Percentiles rank a stretch among this genome's conserved stretches.
These are phyloP conservation scores for Podaxis pistillaris DNA, from an alignment of 768 basidiomycete genomes.

Conservation along the genomic window DNA sequence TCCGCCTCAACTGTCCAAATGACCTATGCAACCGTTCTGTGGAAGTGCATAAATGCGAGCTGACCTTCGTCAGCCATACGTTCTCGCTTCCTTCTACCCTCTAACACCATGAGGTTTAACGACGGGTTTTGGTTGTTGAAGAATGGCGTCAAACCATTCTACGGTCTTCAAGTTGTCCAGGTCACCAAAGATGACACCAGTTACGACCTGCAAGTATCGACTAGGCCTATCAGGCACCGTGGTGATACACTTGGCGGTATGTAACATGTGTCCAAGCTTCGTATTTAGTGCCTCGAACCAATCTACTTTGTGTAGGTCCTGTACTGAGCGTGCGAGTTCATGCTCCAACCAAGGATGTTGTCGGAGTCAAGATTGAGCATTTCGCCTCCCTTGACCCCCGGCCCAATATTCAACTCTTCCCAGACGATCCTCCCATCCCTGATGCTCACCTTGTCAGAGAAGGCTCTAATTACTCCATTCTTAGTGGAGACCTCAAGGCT, in stretches of 20 bases:
- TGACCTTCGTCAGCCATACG: not conserved
- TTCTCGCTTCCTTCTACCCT: not conserved
- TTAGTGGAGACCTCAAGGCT: slow-evolving; percentile 49
- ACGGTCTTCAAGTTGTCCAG: slow-evolving; percentile 61
- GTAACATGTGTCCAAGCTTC: slow-evolving; percentile 10
- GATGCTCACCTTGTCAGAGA: slow-evolving; percentile 37
- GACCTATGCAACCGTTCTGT: not conserved
- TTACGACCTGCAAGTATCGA: slow-evolving; percentile 59
- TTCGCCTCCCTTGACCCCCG: slow-evolving; percentile 42
- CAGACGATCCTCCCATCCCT: slow-evolving; percentile 50
- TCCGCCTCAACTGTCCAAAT: slow-evolving; percentile 9
- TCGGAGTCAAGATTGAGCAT: slow-evolving; percentile 57
- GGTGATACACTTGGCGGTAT: slow-evolving; percentile 61
- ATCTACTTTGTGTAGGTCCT: slow-evolving; percentile 35
- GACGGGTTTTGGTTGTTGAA: slow-evolving; percentile 74
- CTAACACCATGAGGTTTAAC: slow-evolving; percentile 59
- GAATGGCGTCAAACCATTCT: slow-evolving; percentile 57
- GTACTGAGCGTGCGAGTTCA: slow-evolving; percentile 49
- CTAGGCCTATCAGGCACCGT: slow-evolving; percentile 57
- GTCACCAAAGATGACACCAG: slow-evolving; percentile 40
- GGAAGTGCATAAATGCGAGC: slow-evolving; percentile 8
- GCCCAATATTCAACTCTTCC: slow-evolving; percentile 59
- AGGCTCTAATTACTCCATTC: slow-evolving; percentile 30
- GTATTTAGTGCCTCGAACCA: not conserved
- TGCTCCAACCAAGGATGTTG: slow-evolving; percentile 53